Conservation (phyloP, 768 basidiomycete species). For the Lactarius sanguifluus region DNA sequence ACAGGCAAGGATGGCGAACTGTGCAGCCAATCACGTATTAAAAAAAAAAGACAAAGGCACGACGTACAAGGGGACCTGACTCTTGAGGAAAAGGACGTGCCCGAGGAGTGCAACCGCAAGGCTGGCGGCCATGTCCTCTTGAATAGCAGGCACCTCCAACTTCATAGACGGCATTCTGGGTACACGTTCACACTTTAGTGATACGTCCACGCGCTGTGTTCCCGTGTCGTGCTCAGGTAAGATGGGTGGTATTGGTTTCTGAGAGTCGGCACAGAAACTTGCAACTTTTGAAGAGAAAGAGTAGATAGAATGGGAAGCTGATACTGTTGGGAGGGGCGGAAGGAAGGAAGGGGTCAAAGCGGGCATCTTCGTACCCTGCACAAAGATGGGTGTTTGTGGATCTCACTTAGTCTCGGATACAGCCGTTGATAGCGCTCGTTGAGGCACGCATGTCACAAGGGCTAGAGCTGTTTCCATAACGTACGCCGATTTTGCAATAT, state of each 20-base stretch:
- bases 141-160: slow-evolving; percentile 53
- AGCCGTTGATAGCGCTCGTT: too few relatives aligned
- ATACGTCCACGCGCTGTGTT: not conserved
- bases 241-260: slow-evolving; percentile 4
- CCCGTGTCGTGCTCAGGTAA: slow-evolving; percentile 12
- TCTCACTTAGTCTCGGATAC: too few relatives aligned
- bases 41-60: not conserved
- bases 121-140: slow-evolving; percentile 59
- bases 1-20: not conserved
- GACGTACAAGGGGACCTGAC: slow-evolving; percentile 75
- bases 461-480: too few relatives aligned
- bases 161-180: slow-evolving; percentile 41
- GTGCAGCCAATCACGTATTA: not conserved
- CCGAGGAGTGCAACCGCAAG: slow-evolving; percentile 63
- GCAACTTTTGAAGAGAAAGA: slow-evolving; percentile 7
- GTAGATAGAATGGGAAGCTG: not conserved
- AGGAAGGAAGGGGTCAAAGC: slow-evolving; percentile 17
- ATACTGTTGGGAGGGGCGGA: slow-evolving; percentile 3
- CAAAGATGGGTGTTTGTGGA: not conserved
- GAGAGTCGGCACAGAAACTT: not conserved
- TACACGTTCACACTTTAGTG: not conserved
- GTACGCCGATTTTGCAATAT: too few relatives aligned
- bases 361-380: slow-evolving; percentile 13
- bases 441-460: too few relatives aligned
- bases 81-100: slow-evolving; percentile 75